Base-by-base conservation (phyloP, 257 asterid species). In the Handroanthus guayacan region DNA sequence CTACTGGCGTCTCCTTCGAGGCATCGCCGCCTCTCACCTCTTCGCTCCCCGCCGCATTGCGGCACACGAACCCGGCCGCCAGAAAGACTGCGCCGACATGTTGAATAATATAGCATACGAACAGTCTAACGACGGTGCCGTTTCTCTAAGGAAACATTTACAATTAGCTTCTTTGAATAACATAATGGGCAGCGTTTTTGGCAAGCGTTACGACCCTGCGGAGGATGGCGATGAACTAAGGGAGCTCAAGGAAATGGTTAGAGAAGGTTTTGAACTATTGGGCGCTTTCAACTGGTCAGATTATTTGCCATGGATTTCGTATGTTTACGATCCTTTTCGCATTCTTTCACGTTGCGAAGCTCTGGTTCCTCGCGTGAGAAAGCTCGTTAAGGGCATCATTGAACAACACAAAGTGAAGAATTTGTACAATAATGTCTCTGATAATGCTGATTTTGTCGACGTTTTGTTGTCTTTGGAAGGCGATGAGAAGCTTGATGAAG, bases 1-100 rank as follows among this genome's bases (percentile, higher is more conserved):
- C 9, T 88, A 91, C 82, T 91, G 97, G 97, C 87, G 97, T 51
- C 77, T 75, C 0, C 92, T 91, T 37, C 86, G 97, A 56, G 88
- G 89, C 48, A 83, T 89, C 68, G 87, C 97, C 36, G 80, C 96
- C 13, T 78, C 91, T 0, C 96, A 89, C 37, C 84, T 91, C 57
- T 91, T 91, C 52, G 78, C 88, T 0, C 91, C 89, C 0, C 85
- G 86, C 8, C 91, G 87, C 57, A 85, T 91, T 14, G 80, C 83
- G 0, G 85, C 84, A 0, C 88, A 84, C 31, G 89, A 82, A 12
- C 7, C 81, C 0, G 79, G 83, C 1, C 76, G 91, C 9, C 82
- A 31, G 39, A 5, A 3, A 0, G 89, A 77, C 71, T 81, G 83
- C 71, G 75, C 56, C 12, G 58, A 71, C 52, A 84, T 88, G 89